Evolutionary conservation across 768 basidiomycete genomes (phyloP).

Genomic region (Collybia sordida): DNA sequence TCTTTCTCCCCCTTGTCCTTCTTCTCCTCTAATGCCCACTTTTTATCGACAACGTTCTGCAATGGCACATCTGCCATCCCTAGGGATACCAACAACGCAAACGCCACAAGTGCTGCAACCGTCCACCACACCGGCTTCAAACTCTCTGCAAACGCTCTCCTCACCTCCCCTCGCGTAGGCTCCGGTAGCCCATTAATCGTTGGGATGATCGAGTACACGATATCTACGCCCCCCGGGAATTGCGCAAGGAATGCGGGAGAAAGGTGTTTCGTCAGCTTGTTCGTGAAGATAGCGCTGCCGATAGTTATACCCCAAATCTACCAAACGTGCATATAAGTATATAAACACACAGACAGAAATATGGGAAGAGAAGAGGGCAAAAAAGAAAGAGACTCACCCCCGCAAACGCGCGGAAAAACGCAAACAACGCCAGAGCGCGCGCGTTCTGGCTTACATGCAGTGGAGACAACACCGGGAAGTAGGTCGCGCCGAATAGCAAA

Average conservation of each 20-base stretch:
- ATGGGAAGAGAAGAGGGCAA: background rate
- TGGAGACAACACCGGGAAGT: conserved; percentile 51
- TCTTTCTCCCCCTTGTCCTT: too few relatives aligned
- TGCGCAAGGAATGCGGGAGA: conserved; percentile 34
- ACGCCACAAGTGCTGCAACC: too few relatives aligned
- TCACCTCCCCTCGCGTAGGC: conserved; percentile 16
- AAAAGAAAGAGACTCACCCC: conserved; percentile 16
- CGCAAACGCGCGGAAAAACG: conserved; percentile 35
- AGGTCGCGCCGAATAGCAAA: conserved; percentile 18
- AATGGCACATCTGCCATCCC: too few relatives aligned
- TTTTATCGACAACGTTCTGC: too few relatives aligned
- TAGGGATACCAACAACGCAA: too few relatives aligned
- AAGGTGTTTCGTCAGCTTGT: conserved; percentile 40
- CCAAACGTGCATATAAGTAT: background rate
- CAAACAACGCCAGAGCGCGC: conserved; percentile 41
- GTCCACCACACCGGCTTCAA: conserved; percentile 9
- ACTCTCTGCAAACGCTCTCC: conserved; percentile 9
- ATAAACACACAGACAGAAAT: background rate
- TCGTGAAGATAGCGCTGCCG: conserved; percentile 50
- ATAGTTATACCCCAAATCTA: conserved; percentile 56
- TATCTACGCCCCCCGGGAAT: conserved; percentile 35
- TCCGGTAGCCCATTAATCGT: conserved; percentile 32
- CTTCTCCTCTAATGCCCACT: too few relatives aligned
- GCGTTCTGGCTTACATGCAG: conserved; percentile 37
- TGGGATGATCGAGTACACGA: conserved; percentile 49